phyloP scores from a whole-genome alignment of 306 rosid genomes.

The Psophocarpus tetragonolobus region DNA sequence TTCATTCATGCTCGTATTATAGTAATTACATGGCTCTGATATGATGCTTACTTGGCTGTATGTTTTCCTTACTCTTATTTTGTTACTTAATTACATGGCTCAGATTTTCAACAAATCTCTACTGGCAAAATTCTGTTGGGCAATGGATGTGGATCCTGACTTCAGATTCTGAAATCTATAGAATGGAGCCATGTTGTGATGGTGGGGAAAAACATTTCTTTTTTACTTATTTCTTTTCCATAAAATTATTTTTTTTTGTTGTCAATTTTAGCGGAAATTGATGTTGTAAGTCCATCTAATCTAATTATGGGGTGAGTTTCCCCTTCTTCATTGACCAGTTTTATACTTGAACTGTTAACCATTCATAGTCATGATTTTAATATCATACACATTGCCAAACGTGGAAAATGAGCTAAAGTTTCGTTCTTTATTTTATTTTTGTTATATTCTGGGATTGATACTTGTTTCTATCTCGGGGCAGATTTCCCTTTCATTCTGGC shows the following conservation, averaged over 20 bases:
- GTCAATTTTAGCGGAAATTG: constrained; percentile 48
- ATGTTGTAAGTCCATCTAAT: constrained; percentile 72
- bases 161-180: constrained; percentile 79
- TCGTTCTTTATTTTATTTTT: neutral
- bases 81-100: constrained; percentile 16
- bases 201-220: constrained; percentile 24
- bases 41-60: neutral
- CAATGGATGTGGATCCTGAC: constrained; percentile 95
- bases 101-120: constrained; percentile 95
- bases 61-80: neutral
- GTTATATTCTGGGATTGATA: neutral
- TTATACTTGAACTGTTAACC: constrained; percentile 22
- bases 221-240: constrained; percentile 44
- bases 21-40: neutral
- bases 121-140: constrained; percentile 88
- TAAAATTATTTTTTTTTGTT: constrained; percentile 34
- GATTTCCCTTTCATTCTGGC: neutral
- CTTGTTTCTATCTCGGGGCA: neutral
- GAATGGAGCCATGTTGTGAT: constrained; percentile 25
- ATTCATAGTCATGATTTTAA: constrained; percentile 40
- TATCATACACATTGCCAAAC: constrained; percentile 40
- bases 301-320: constrained; percentile 67
- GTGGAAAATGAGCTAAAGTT: constrained; percentile 42
- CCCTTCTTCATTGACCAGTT: constrained; percentile 41
- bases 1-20: constrained; percentile 8